Evolutionary conservation across 2,329 filamentous ascomycete species (phyloP), one percentile per base, ranked within the genome.

Genomic region (Zarea fungicola): DNA sequence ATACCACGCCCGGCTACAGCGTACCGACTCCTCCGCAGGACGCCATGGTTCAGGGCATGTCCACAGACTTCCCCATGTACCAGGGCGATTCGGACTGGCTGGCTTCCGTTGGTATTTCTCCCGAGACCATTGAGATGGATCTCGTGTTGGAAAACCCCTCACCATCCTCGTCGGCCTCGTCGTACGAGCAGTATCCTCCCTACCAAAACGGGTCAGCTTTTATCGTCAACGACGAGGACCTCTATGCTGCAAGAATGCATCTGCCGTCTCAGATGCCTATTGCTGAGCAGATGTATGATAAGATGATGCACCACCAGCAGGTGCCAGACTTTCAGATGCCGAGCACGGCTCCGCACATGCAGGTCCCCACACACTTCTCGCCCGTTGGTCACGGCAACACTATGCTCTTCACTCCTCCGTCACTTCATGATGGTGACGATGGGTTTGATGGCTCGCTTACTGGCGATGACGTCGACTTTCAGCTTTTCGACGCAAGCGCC

Each of bases 321-420:
- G 72, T 76, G 42, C 65, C 66, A 28, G 65, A 68, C 50, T 70
- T 62, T 16, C 65, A 60, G 11, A 37, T 37, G 31, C 28, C 41
- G 6, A 37, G 52, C 25, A 48, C 54, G 14, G 45, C 54, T 10
- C 55, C 56, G 5, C 54, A 53, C 16, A 7, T 52, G 7, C 42
- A 57, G 36, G 52, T 50, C 55, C 54, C 68, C 26, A 67, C 74
- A 22, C 83, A 87, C 52, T 77, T 89, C 53, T 89, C 85, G 4
- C 84, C 85, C 8, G 74, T 75, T 47, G 85, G 83, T 5, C 84
- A 88, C 58, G 76, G 78, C 29, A 83, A 85, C 52, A 70, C 81
- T 2, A 86, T 87, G 69, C 75, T 89, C 26, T 85, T 76, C 65
- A 85, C 85, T 9, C 82, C 85, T 41, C 75, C 75, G 35, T 83